Conservation (phyloP, 257 asterid genomes). For the Linderniella brevidens region DNA sequence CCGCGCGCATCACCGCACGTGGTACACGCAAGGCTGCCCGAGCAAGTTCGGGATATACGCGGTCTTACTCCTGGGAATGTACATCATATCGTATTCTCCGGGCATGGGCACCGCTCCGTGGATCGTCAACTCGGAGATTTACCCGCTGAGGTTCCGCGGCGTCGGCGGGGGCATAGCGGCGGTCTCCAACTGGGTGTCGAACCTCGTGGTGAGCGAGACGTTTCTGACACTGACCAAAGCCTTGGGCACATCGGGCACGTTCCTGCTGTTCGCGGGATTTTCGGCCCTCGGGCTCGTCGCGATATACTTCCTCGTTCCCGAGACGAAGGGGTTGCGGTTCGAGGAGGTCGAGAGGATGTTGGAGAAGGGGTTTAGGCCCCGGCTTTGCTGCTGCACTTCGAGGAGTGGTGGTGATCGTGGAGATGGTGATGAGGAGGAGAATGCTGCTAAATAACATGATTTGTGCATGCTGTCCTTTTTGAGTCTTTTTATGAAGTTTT, state of each 20-base stretch:
- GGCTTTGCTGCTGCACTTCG: too few species aligned
- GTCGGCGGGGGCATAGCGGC: constrained; percentile 70
- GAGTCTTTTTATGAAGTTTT: too few species aligned
- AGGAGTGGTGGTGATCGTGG: too few species aligned
- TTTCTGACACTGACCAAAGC: constrained; percentile 44
- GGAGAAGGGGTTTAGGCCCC: constrained; percentile 38
- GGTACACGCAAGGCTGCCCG: constrained; percentile 60
- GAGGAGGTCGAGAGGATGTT: constrained; percentile 61
- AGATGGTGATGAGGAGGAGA: too few species aligned
- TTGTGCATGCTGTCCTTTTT: too few species aligned
- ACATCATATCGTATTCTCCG: constrained; percentile 49
- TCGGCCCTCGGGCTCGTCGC: constrained; percentile 32
- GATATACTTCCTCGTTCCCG: constrained; percentile 47
- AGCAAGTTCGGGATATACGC: constrained; percentile 43
- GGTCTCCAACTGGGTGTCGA: constrained; percentile 2
- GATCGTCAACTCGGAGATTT: constrained; percentile 74
- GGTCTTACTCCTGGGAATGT: constrained; percentile 34
- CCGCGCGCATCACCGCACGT: constrained; percentile 19
- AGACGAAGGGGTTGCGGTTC: constrained; percentile 54
- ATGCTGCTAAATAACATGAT: too few species aligned
- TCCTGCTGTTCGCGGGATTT: constrained; percentile 57
- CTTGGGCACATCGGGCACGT: constrained; percentile 38
- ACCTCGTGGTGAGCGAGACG: constrained; percentile 40
- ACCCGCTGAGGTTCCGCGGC: constrained; percentile 53
- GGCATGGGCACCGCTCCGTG: constrained; percentile 68